Base-by-base conservation (phyloP, 495 filamentous ascomycete species). In the Penicillium psychrofluorescens region DNA sequence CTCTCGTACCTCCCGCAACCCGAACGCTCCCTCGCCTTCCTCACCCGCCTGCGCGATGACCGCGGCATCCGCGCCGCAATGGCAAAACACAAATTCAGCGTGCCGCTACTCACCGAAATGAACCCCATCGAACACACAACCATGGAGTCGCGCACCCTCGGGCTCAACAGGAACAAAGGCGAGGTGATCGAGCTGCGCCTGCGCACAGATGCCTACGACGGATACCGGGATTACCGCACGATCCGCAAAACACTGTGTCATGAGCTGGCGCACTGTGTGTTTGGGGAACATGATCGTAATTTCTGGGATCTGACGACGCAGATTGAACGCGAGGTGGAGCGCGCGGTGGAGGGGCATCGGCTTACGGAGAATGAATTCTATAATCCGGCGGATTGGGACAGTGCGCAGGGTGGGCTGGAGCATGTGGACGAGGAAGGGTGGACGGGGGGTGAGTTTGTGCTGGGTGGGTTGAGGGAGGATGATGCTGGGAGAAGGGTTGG, bases 71-170 rank as follows among this genome's bases (percentile, higher is more conserved):
- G 79, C 45, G 66, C 80, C 16, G 75, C 81, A 11, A 98, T 98
- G 92, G 64, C 74, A 8, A 79, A 78, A 44, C 89, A 95, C 68
- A 77, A 80, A 36, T 95, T 92, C 71, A 78, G 76, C 37, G 92
- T 98, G n/a, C 81, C 81, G 1, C 62, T 96, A 12, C 72, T 98
- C 3, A 95, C 89, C 5, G 92, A 98, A 64, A 97, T 98, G 91
- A 83, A 97, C 53, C 92, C 92, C 1, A 67, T 80, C 0, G 76
- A 81, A 45, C 83, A 96, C 59, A 95, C 91, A 3, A 85, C 79
- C 11, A 79, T 80, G 58, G 82, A 90, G 51, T 82, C 79, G 36
- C 80, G 88, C 35, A 95, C 85, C 30, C 67, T 97, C 4, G 92
- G 92, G 0, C 65, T 96, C 29, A 98, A 98, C 56, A 71, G 89